Percentiles rank a stretch among this genome's conserved stretches.
Conservation (phyloP, 805 yeast genomes). For the Kluyveromyces aestuarii region DNA sequence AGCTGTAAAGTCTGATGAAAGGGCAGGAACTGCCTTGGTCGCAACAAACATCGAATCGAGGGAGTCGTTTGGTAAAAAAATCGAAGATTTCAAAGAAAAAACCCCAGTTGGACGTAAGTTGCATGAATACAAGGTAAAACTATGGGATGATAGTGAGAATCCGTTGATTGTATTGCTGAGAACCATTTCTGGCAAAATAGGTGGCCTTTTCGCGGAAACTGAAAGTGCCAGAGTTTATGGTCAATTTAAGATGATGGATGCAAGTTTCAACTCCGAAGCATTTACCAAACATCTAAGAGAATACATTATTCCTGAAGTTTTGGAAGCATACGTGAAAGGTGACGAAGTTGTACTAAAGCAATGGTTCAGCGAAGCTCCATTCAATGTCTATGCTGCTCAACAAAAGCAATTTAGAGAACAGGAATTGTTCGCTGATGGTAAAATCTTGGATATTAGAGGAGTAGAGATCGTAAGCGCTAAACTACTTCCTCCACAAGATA, state of each 20-base stretch:
- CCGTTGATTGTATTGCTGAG: conserved; percentile 77
- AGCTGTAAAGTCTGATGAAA: conserved; percentile 67
- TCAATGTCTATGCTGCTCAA: conserved; percentile 85
- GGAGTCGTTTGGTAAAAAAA: conserved; percentile 55
- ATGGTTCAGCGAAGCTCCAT: conserved; percentile 97
- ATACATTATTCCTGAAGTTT: conserved; percentile 86
- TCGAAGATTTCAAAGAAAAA: conserved; percentile 58
- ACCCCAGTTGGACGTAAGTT: conserved; percentile 60
- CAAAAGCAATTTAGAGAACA: conserved; percentile 89
- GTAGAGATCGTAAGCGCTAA: conserved; percentile 87
- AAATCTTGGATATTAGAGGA: conserved; percentile 87
- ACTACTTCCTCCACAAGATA: conserved; percentile 79
- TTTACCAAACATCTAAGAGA: conserved; percentile 81
- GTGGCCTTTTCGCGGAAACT: conserved; percentile 90
- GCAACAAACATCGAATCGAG: conserved; percentile 72
- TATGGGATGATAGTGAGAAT: conserved; percentile 90
- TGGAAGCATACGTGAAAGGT: conserved; percentile 91
- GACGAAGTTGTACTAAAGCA: conserved; percentile 72
- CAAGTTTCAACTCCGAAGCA: conserved; percentile 68
- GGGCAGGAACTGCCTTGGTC: conserved; percentile 75
- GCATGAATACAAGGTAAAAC: conserved; percentile 49
- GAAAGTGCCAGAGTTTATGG: conserved; percentile 90
- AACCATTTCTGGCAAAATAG: conserved; percentile 68
- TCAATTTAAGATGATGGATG: conserved; percentile 82
- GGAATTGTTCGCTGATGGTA: conserved; percentile 84